phyloP scores from a whole-genome alignment of 1,284 basidiomycete species.

The Cryptococcus depauperatus region DNA sequence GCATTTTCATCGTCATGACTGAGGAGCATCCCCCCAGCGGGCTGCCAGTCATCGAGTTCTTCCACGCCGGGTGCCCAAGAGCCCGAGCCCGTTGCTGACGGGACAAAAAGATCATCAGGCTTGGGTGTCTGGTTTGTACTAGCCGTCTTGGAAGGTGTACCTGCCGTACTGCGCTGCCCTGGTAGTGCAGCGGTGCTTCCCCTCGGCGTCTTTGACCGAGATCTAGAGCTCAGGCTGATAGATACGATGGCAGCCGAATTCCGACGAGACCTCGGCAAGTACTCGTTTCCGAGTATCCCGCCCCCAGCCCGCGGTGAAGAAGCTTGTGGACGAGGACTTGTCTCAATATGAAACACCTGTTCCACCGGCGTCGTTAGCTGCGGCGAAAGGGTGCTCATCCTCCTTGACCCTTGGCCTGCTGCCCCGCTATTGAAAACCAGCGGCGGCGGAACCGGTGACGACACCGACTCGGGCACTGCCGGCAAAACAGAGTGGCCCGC shows the following conservation, averaged over 20 bases:
- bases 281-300: constrained; percentile 12
- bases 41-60: constrained; percentile 38
- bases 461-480: constrained; percentile 11
- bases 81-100: constrained; percentile 21
- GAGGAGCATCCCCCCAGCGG: constrained; percentile 36
- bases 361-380: constrained; percentile 25
- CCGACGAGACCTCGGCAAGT: constrained; percentile 26
- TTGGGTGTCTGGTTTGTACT: constrained; percentile 14
- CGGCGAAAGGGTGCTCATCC: constrained; percentile 15
- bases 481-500: constrained; percentile 9
- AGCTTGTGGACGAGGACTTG: neutral
- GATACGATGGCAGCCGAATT: constrained; percentile 41
- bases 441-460: constrained; percentile 8
- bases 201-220: constrained; percentile 34
- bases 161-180: constrained; percentile 22
- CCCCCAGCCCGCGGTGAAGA: constrained; percentile 13
- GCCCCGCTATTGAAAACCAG: constrained; percentile 8
- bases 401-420: too few relatives aligned
- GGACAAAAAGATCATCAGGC: constrained; percentile 6
- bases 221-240: constrained; percentile 37
- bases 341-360: constrained; percentile 12
- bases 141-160: constrained; percentile 28
- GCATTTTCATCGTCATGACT: constrained; percentile 24
- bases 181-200: constrained; percentile 19
- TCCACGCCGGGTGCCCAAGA: constrained; percentile 25